Base-by-base conservation (phyloP, 306 rosid species). In the Ormosia semicastrata region DNA sequence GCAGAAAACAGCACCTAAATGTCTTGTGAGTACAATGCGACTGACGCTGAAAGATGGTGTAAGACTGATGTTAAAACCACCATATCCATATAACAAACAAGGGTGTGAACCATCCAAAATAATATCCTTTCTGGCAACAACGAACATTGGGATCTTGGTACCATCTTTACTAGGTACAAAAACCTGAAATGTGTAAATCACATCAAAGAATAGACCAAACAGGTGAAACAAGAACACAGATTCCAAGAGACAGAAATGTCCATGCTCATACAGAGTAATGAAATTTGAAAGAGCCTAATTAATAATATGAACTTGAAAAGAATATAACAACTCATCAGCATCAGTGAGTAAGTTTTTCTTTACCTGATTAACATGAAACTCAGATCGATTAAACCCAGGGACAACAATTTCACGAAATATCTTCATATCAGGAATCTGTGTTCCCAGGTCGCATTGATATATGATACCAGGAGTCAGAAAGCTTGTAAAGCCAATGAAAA, bases 101-200 rank as follows among this genome's bases (percentile, higher is more conserved):
- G 98, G 98, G 87, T 95, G 97, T 33, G 99, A 95, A 75, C 98
- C 94, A 90, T 93, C 94, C 91, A 95, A 89, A 47, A 4, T 44
- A 80, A 95, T 87, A 74, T 89, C 86, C 89, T 87, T 89, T 84
- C 73, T 87, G 8, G 92, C 85, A 77, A 95, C 97, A 79, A 93
- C 77, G 86, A 95, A 95, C 71, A 89, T 77, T 53, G 99, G 99
- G 56, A 95, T 85, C 74, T 91, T 84, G 41, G 97, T 89, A 70
- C 98, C 99, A 77, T 95, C 99, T 86, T 92, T 93, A 83, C 96
- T 84, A 73, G 87, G 88, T 36, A 81, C 85, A 76, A 95, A 93
- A 79, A 93, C 97, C 98, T 95, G 90, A 78, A 89, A 69, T 74
- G 46, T 40, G 43, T 6, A 73, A 75, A 33, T 5, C 30, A 24